These are phyloP conservation scores for Symbiodinium pilosum DNA, from an alignment of 73 alveolate species.

Conservation along the genomic window DNA sequence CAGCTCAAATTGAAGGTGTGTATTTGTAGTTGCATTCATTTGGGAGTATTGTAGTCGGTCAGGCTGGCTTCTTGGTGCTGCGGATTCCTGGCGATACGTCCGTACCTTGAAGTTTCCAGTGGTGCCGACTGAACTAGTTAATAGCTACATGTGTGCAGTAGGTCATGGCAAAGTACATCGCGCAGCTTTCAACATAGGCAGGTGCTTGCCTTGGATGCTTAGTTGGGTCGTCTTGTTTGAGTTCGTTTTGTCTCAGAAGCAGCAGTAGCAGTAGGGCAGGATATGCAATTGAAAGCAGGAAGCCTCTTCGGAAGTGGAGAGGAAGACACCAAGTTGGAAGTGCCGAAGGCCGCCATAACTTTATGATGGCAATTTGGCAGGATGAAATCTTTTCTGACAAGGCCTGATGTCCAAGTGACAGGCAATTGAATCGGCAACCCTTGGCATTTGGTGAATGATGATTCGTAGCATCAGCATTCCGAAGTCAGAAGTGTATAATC, in stretches of 20 bases:
- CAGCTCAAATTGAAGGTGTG: not conserved
- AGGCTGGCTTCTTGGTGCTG: conserved; percentile 11
- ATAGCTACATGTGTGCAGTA: not conserved
- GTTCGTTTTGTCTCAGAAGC: no score
- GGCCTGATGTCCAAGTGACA: no score
- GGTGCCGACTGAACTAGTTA: not conserved
- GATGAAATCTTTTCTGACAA: no score
- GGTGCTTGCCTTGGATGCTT: no score
- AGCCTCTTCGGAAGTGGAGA: not conserved
- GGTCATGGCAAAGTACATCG: conserved; percentile 14
- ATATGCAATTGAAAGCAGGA: not conserved
- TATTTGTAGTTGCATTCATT: no score
- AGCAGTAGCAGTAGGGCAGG: no score
- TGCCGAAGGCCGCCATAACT: conserved; percentile 6
- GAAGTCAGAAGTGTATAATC: no score
- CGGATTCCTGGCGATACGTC: not conserved
- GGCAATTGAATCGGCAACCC: not conserved
- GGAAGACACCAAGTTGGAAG: not conserved
- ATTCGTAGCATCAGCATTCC: no score
- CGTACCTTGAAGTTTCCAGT: not conserved
- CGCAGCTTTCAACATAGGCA: conserved; percentile 4
- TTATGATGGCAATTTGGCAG: no score
- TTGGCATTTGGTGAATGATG: not conserved
- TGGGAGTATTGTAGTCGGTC: not conserved
- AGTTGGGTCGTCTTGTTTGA: no score